Evolutionary conservation across 2,329 filamentous ascomycete species (phyloP), one percentile per base, ranked within the genome.

Genomic region (Talaromyces verruculosus): DNA sequence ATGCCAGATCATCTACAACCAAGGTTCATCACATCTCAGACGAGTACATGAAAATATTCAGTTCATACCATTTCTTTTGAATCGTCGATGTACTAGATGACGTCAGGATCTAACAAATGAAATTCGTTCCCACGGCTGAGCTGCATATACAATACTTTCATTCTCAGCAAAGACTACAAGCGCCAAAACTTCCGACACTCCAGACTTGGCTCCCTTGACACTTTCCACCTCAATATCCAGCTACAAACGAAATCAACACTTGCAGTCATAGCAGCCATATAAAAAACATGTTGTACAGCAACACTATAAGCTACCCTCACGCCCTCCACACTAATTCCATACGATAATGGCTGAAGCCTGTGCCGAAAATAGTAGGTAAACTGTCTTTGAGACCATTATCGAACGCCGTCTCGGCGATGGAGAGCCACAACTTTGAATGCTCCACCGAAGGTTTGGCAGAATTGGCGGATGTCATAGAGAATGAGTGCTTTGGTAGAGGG

Each of bases 201-300:
- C 25, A 30, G 15, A 22, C 1, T 33, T 6, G 5, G 5, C 6
- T 53, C 30, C 55, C 10, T 57, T 35, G 7, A 57, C 35, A 15
- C 49, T 62, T 63, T 62, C 45, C 45, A 53, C 7, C 30, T 30
- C 19, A 53, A 39, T 5, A 30, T 45, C 33, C 45, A 53, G 30
- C 30, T 62, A 22, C n/a, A 51, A 35, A 62, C 45, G n/a, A 51
- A 62, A 13, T n/a, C 30, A 25, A 45, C 59, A 25, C 39, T 49
- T 28, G 59, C 28, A 25, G 41, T 61, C 6, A 8, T 19, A 61
- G 41, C 41, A 4, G 30, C 58, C 8, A 61, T 47, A 47, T 61
- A 35, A 19, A 61, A 61, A 11, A 45, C 15, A 45, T 61, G 30
- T 7, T 61, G 37, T 1, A 47, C 11, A 61, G 59, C 59, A 33